Evolutionary conservation across 805 yeast genomes (phyloP).

Genomic region (Clavispora fructus): DNA sequence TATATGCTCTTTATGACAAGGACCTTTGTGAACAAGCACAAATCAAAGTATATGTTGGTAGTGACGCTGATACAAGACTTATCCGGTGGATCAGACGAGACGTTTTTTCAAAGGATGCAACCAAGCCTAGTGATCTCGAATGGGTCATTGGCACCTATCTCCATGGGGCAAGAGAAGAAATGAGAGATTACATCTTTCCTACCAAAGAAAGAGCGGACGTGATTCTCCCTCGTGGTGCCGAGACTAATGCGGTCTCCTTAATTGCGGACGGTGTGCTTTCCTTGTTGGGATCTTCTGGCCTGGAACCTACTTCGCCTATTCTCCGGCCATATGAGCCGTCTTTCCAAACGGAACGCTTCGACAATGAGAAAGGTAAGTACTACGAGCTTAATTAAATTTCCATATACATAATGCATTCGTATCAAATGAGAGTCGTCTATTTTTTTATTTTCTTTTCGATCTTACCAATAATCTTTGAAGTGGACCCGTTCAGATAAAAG

Average conservation of each 20-base stretch:
- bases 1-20: constrained; percentile 70
- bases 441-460: not conserved
- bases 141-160: constrained; percentile 45
- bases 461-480: not conserved
- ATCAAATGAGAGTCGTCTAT: not conserved
- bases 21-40: constrained; percentile 51
- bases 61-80: constrained; percentile 80
- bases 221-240: constrained; percentile 67
- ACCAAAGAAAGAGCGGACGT: constrained; percentile 73
- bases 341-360: constrained; percentile 29
- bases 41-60: constrained; percentile 69
- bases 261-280: constrained; percentile 62
- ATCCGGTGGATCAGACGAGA: constrained; percentile 67
- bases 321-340: constrained; percentile 23
- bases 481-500: constrained; percentile 1
- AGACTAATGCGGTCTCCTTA: constrained; percentile 49
- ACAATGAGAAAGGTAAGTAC: constrained; percentile 37
- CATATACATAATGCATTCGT: not conserved
- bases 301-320: constrained; percentile 13
- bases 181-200: constrained; percentile 58
- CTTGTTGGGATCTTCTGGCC: constrained; percentile 17
- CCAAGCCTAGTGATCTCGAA: constrained; percentile 21
- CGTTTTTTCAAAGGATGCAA: constrained; percentile 16
- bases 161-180: constrained; percentile 56
- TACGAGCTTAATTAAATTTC: constrained; percentile 32